Evolutionary conservation across 208 protist genomes (phyloP).

Genomic region (Leishmania mexicana): DNA sequence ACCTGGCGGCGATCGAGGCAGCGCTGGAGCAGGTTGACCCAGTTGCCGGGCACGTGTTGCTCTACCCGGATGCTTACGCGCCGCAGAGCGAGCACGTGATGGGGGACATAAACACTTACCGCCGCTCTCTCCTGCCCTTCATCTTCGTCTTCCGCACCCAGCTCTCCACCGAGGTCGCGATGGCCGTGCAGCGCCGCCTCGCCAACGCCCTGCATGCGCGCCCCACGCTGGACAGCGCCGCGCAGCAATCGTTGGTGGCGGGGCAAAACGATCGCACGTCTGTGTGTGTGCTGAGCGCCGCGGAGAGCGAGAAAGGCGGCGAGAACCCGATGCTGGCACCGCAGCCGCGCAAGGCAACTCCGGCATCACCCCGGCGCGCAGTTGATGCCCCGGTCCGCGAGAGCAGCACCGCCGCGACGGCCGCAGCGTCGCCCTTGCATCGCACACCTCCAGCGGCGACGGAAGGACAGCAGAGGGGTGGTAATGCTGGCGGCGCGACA

Average conservation of each 20-base stretch:
- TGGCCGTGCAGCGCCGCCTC: constrained; percentile 19
- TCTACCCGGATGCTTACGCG: constrained; percentile 37
- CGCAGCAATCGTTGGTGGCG: constrained; percentile 26
- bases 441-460: not conserved
- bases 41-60: constrained; percentile 24
- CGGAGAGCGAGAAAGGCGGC: constrained; percentile 24
- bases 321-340: constrained; percentile 36
- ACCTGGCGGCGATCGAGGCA: not conserved
- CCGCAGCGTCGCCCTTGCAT: not conserved
- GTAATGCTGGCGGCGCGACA: too few relatives aligned
- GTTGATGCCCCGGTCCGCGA: not conserved
- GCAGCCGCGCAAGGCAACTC: not conserved
- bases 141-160: constrained; percentile 44
- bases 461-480: not conserved
- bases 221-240: constrained; percentile 3
- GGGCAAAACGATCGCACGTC: constrained; percentile 26
- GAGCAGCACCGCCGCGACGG: not conserved
- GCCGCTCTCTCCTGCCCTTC: constrained; percentile 27
- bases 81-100: constrained; percentile 13
- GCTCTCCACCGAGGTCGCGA: constrained; percentile 15
- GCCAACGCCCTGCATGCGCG: constrained; percentile 27
- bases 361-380: not conserved
- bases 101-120: constrained; percentile 15
- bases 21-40: constrained; percentile 21
- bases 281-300: constrained; percentile 27